phyloP scores from a whole-genome alignment of 2,329 filamentous ascomycete genomes.

The Stagonosporopsis vannaccii region DNA sequence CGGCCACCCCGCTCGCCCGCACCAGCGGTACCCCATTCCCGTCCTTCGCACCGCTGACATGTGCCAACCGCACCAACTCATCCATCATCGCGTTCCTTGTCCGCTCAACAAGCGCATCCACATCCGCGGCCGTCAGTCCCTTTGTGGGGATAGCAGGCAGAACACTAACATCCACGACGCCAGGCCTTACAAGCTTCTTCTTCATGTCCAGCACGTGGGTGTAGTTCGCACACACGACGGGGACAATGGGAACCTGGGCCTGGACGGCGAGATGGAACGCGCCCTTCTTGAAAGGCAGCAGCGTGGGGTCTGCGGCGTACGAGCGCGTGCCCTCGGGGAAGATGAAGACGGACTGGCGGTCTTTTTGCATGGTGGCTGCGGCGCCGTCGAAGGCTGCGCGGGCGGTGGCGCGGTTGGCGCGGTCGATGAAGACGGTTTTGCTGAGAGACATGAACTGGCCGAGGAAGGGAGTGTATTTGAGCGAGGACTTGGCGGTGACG shows the following conservation, averaged over 20 bases:
- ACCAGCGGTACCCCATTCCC: conserved; percentile 37
- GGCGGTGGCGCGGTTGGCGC: conserved; percentile 81
- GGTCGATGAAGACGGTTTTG: conserved; percentile 94
- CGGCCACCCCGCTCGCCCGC: conserved; percentile 29
- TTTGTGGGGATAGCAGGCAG: conserved; percentile 48
- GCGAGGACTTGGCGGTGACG: conserved; percentile 87
- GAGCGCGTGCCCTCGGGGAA: conserved; percentile 93
- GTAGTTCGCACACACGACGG: conserved; percentile 67
- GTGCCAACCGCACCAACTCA: conserved; percentile 43
- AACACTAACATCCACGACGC: conserved; percentile 62
- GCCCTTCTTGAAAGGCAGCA: conserved; percentile 98
- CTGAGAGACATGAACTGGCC: conserved; percentile 92
- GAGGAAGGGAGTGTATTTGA: conserved; percentile 81
- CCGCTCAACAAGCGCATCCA: conserved; percentile 42
- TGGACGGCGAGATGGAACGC: conserved; percentile 96
- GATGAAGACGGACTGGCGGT: conserved; percentile 76
- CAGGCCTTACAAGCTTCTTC: conserved; percentile 51
- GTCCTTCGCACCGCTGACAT: conserved; percentile 29
- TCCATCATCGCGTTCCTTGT: conserved; percentile 48
- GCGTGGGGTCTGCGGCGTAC: conserved; percentile 79
- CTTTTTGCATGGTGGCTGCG: conserved; percentile 75
- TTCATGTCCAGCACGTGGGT: conserved; percentile 56
- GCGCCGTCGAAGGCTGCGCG: conserved; percentile 86
- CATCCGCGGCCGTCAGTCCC: conserved; percentile 44
- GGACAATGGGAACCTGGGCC: conserved; percentile 91